Conservation (phyloP, 257 asterid genomes). For the Scutellaria barbata region DNA sequence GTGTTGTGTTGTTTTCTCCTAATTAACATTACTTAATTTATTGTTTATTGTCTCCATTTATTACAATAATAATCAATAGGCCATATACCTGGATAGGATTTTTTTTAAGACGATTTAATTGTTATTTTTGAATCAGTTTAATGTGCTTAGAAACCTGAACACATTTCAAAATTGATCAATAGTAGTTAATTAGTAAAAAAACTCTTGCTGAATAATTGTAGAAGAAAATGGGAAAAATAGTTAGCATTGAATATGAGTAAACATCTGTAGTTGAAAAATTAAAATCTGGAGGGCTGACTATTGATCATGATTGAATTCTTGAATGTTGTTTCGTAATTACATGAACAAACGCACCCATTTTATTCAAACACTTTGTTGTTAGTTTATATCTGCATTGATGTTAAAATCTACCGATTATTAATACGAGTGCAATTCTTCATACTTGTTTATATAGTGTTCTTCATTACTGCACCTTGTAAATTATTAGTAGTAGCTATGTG, state of each 20-base stretch:
- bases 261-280: slow-evolving; percentile 28
- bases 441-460: not conserved
- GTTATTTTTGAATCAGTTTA: not conserved
- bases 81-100: no score
- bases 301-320: not conserved
- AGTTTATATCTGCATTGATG: slow-evolving; percentile 31
- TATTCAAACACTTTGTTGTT: not conserved
- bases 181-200: no score
- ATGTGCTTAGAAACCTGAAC: not conserved
- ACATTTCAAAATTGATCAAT: not conserved
- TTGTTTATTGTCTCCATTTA: slow-evolving; percentile 30
- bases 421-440: not conserved
- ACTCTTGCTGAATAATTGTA: no score
- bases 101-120: no score
- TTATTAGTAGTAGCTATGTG: slow-evolving; percentile 28
- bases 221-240: no score
- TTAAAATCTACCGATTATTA: slow-evolving; percentile 37
- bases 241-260: slow-evolving; percentile 15
- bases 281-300: not conserved
- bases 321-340: not conserved
- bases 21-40: slow-evolving; percentile 13
- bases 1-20: slow-evolving; percentile 17
- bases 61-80: no score
- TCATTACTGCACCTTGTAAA: not conserved
- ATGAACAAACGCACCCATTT: not conserved